Evolutionary conservation across 345 rosid species (phyloP).

Genomic region (Sapria himalayana): DNA sequence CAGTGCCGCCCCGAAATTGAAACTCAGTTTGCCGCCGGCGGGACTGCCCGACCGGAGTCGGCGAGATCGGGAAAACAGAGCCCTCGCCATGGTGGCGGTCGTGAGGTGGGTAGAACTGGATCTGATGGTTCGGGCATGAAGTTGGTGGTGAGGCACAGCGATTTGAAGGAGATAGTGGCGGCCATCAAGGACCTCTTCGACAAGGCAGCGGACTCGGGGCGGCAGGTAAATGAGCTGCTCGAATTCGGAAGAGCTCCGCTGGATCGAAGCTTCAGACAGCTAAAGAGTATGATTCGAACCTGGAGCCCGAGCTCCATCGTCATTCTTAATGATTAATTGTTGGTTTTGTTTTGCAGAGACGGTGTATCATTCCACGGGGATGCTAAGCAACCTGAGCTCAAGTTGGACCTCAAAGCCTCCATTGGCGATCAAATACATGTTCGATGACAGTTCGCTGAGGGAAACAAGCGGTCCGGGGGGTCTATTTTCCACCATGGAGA

Average conservation of each 20-base stretch:
- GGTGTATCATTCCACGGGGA: slow-evolving; percentile 80
- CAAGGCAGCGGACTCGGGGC: slow-evolving; percentile 63
- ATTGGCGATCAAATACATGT: slow-evolving; percentile 64
- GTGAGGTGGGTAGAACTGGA: too few relatives aligned
- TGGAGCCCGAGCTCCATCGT: not conserved
- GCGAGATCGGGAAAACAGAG: slow-evolving; percentile 14
- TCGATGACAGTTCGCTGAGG: slow-evolving; percentile 38
- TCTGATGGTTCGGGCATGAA: slow-evolving; percentile 36
- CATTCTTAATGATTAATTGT: not conserved
- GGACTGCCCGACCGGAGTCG: slow-evolving; percentile 17
- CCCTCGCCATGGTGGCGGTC: slow-evolving; percentile 9
- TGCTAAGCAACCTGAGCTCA: slow-evolving; percentile 76
- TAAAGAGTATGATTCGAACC: slow-evolving; percentile 40
- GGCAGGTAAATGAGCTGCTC: slow-evolving; percentile 64
- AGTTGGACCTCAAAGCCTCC: slow-evolving; percentile 96
- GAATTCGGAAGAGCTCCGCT: slow-evolving; percentile 81
- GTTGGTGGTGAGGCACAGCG: slow-evolving; percentile 81
- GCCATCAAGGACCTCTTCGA: slow-evolving; percentile 70
- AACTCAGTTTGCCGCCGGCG: slow-evolving; percentile 40
- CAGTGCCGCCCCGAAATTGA: slow-evolving; percentile 57
- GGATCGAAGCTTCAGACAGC: slow-evolving; percentile 71
- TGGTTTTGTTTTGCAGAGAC: slow-evolving; percentile 34
- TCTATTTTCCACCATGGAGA: slow-evolving; percentile 68
- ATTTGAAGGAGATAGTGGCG: slow-evolving; percentile 76
- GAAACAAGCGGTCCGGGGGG: slow-evolving; percentile 49